Conservation (phyloP, 2,329 filamentous ascomycete genomes). For the Plectosphaerella cucumerina region DNA sequence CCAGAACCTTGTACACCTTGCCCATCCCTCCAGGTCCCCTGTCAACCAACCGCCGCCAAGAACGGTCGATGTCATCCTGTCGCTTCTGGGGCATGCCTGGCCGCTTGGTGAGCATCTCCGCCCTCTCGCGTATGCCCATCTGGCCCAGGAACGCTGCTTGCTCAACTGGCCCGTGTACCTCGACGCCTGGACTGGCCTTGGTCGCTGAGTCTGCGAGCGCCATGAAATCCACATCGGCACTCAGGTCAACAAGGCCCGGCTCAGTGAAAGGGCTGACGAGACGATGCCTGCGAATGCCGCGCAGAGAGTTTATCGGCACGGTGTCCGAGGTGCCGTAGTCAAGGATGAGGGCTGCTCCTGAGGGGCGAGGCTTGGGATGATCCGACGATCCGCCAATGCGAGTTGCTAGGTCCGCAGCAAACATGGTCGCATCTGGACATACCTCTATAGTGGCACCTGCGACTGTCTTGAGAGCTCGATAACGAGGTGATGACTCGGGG, state of each 20-base stretch:
- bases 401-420: conserved; percentile 74
- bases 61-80: conserved; percentile 61
- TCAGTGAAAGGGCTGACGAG: conserved; percentile 73
- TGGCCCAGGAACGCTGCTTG: conserved; percentile 74
- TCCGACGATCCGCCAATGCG: conserved; percentile 70
- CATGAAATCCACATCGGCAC: conserved; percentile 89
- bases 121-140: conserved; percentile 81
- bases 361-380: conserved; percentile 55
- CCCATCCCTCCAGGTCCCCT: conserved; percentile 84
- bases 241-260: conserved; percentile 82
- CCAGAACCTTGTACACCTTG: conserved; percentile 87
- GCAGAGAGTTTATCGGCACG: conserved; percentile 83
- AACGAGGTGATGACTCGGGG: conserved; percentile 75
- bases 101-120: conserved; percentile 58
- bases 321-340: conserved; percentile 82
- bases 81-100: conserved; percentile 36
- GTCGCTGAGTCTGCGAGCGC: conserved; percentile 80
- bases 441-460: conserved; percentile 78
- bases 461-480: conserved; percentile 65
- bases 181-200: conserved; percentile 70
- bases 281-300: conserved; percentile 77
- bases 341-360: conserved; percentile 87
- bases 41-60: conserved; percentile 83
- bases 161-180: conserved; percentile 87
- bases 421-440: conserved; percentile 80